Evolutionary conservation across 192 early-diverging fungal species (phyloP).

Genomic region (Coemansia aciculifera): DNA sequence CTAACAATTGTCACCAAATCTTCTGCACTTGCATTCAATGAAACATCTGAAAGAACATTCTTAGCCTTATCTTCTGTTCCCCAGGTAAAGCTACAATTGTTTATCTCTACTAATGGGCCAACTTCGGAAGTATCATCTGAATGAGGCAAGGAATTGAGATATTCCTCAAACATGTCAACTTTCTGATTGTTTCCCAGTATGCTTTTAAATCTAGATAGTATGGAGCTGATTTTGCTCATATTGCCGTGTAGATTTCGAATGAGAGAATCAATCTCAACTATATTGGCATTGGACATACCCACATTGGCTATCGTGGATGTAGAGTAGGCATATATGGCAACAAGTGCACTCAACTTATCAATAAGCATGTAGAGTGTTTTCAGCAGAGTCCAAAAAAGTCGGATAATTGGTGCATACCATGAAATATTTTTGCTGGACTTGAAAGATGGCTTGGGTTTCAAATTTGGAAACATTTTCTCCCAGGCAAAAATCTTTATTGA

Average conservation of each 20-base stretch:
- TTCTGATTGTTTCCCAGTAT: slow-evolving; percentile 2
- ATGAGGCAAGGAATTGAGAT: slow-evolving; percentile 20
- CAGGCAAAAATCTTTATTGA: not conserved
- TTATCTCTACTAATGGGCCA: slow-evolving; percentile 11
- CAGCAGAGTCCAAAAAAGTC: not conserved
- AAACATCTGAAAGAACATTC: slow-evolving; percentile 15
- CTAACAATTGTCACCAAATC: slow-evolving; percentile 61
- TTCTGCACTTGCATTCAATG: slow-evolving; percentile 22
- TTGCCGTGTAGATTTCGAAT: not conserved
- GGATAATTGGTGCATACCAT: not conserved
- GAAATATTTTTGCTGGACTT: not conserved
- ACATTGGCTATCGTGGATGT: not conserved
- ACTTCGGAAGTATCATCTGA: not conserved
- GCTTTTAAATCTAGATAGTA: not conserved
- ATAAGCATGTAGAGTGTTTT: not conserved
- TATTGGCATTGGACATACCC: not conserved
- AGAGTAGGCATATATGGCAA: not conserved
- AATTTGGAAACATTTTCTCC: not conserved
- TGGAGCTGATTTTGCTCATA: not conserved
- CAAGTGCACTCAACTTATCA: not conserved
- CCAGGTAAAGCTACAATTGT: slow-evolving; percentile 21
- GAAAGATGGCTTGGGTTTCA: not conserved
- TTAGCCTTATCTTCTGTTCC: not conserved
- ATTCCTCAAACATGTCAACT: slow-evolving; percentile 25
- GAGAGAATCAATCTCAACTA: not conserved